Evolutionary conservation across 2,329 filamentous ascomycete species (phyloP), one percentile per base, ranked within the genome.

Genomic region (Sclerotinia borealis): DNA sequence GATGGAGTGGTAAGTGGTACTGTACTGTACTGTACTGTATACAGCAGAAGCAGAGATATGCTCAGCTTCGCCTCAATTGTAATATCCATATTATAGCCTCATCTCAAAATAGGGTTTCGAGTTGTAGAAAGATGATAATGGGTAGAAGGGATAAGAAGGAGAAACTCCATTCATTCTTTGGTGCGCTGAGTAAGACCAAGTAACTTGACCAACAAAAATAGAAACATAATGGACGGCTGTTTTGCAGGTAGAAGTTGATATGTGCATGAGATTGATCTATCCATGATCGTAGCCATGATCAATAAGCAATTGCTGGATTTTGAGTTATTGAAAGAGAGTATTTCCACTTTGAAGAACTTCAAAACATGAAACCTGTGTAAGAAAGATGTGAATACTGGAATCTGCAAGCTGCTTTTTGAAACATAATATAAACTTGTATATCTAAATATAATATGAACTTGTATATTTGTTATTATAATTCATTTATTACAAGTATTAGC

Each of bases 41-140:
- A 22, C 54, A 17, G n/a, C 19, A 54, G 22, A 39, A 43, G 47
- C 59, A 61, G 36, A 54, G 48, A 34, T 39, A 56, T 62, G 59
- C 60, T 27, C 48, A 54, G 51, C 60, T 62, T 50, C 50, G 60
- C 60, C 51, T 37, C 50, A 49, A 37, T 36, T n/a, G n/a, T 37
- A 11, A 36, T 41, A 41, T 36, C 19, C 19, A 27, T 31, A 31
- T 41, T 41, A 58, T 63, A 59, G 62, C 52, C 63, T 54, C 61
- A 54, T 66, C 65, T 66, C 65, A 65, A 66, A 66, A 66, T 66
- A 66, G 63, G 63, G 63, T 65, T 66, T 56, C 55, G 60, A 34
- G 51, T 41, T 48, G 51, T 41, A 31, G 41, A 48, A 62, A 48
- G 51, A 9, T 41, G 15, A 56, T 22, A 45, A 37, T 39, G 17